Percentiles rank a stretch among this genome's conserved stretches.
Evolutionary conservation across 768 basidiomycete genomes (phyloP).

Genomic region (Daedaleopsis sinensis): DNA sequence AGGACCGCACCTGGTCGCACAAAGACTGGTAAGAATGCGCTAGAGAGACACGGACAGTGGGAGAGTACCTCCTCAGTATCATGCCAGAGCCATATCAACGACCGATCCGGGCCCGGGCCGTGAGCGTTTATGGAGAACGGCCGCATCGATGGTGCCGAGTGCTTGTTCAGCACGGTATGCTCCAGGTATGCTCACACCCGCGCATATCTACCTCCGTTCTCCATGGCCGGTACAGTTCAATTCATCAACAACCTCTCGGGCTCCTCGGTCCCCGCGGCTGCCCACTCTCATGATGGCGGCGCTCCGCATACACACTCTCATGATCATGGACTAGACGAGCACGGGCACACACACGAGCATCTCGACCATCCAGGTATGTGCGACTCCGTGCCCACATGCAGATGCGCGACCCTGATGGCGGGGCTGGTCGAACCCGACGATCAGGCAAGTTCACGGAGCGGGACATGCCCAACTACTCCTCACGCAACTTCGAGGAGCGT

Average conservation of each 20-base stretch:
- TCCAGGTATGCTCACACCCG: neutral
- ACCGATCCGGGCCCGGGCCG: no score
- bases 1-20: no score
- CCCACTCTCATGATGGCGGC: conserved; percentile 50
- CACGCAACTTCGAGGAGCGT: conserved; percentile 85
- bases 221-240: conserved; percentile 44
- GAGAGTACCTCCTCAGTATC: no score
- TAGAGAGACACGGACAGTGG: no score
- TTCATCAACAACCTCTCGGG: conserved; percentile 73
- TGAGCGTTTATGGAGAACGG: no score
- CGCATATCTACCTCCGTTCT: neutral
- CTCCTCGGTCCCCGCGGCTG: conserved; percentile 31
- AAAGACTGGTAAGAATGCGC: no score
- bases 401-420: neutral
- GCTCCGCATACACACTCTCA: conserved; percentile 38
- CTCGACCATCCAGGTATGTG: conserved; percentile 80
- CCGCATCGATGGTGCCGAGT: no score
- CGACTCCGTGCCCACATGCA: neutral
- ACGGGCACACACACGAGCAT: conserved; percentile 95
- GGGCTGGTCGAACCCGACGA: conserved; percentile 3
- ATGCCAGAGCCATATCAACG: no score
- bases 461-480: conserved; percentile 87
- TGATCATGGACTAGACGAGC: conserved; percentile 64
- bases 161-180: no score
- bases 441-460: conserved; percentile 90